A percentile compares a stretch with the other conserved stretches of the same genome.
phyloP scores from a whole-genome alignment of 306 rosid genomes.

The Lablab purpureus region DNA sequence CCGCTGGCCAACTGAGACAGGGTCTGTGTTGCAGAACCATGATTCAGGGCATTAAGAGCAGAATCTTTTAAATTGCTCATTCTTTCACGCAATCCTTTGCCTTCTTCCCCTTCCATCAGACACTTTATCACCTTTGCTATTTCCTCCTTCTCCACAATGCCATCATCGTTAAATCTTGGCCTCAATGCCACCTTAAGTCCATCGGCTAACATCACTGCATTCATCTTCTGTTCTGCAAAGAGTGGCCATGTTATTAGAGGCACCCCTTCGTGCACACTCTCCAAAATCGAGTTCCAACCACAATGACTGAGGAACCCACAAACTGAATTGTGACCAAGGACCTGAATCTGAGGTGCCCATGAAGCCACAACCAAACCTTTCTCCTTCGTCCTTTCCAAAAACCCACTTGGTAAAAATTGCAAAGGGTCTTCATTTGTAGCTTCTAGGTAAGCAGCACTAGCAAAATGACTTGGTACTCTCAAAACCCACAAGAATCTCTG shows the following conservation, averaged over 20 bases:
- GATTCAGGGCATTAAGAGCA: neutral
- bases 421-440: slow-evolving; percentile 24
- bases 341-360: slow-evolving; percentile 20
- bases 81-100: neutral
- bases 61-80: neutral
- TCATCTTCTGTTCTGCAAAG: slow-evolving; percentile 4
- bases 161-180: neutral
- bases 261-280: slow-evolving; percentile 14
- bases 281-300: slow-evolving; percentile 4
- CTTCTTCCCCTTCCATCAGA: neutral
- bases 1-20: neutral
- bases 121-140: neutral
- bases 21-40: neutral
- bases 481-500: slow-evolving; percentile 55
- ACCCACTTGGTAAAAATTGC: neutral
- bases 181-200: neutral
- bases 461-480: slow-evolving; percentile 46
- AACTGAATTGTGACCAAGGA: neutral
- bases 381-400: slow-evolving; percentile 16
- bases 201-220: neutral
- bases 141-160: neutral
- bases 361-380: neutral
- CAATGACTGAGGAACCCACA: neutral
- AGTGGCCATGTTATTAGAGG: slow-evolving; percentile 21
- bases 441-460: slow-evolving; percentile 44